Percentiles rank a stretch among this genome's conserved stretches.
Evolutionary conservation across 73 alveolate genomes (phyloP).

Genomic region (Paramecium sonneborni): DNA sequence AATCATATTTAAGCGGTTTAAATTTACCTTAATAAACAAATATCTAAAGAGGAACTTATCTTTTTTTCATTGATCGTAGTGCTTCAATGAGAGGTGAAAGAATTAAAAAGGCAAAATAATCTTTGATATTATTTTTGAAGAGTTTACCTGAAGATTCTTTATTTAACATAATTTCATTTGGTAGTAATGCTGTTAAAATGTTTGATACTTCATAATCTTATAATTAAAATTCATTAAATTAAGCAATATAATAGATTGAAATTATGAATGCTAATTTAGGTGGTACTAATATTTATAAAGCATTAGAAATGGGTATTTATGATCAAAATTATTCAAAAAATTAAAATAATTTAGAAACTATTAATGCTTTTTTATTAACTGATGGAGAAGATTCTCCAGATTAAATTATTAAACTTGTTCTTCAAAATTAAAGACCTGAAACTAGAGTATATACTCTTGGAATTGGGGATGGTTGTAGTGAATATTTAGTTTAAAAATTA

Average conservation of each 20-base stretch:
- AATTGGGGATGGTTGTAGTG: slow-evolving; percentile 70
- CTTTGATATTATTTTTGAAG: slow-evolving; percentile 75
- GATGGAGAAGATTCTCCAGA: slow-evolving; percentile 93
- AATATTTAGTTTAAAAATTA: slow-evolving; percentile 56
- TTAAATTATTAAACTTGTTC: slow-evolving; percentile 71
- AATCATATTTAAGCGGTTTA: background rate
- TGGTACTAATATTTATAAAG: slow-evolving; percentile 91
- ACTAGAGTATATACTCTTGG: slow-evolving; percentile 70
- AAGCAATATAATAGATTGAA: slow-evolving; percentile 51
- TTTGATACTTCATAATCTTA: slow-evolving; percentile 69
- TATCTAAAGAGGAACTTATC: slow-evolving; percentile 68
- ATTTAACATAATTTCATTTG: slow-evolving; percentile 75
- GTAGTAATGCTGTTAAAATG: slow-evolving; percentile 55
- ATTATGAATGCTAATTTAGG: slow-evolving; percentile 78
- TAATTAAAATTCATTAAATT: slow-evolving; percentile 68
- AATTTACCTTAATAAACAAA: background rate
- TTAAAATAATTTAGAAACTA: background rate
- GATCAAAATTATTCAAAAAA: background rate
- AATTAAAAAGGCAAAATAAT: slow-evolving; percentile 79
- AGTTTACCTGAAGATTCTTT: slow-evolving; percentile 76
- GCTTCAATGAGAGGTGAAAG: slow-evolving; percentile 88
- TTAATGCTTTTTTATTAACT: slow-evolving; percentile 88
- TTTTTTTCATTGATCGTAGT: slow-evolving; percentile 84
- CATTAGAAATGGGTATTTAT: slow-evolving; percentile 59
- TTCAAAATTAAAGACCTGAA: slow-evolving; percentile 58